Percentiles rank a stretch among this genome's conserved stretches.
These are phyloP conservation scores for Blastobotrys illinoisensis DNA, from an alignment of 1,139 yeast species.

Conservation along the genomic window DNA sequence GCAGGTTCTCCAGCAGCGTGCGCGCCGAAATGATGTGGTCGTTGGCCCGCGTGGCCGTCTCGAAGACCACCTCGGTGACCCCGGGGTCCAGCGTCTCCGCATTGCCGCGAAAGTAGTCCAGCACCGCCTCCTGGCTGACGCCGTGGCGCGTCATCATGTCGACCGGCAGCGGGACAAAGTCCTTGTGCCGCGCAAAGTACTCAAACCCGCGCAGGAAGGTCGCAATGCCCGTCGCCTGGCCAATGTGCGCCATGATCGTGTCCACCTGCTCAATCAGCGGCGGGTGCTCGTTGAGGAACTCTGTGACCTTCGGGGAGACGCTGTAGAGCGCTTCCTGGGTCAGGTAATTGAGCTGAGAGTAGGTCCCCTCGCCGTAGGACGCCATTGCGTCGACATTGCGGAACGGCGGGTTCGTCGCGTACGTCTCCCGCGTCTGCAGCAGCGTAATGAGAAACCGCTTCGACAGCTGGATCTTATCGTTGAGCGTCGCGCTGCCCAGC, in stretches of 20 bases:
- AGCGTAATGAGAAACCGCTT: slow-evolving; percentile 54
- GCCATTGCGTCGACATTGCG: slow-evolving; percentile 54
- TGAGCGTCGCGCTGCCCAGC: slow-evolving; percentile 30
- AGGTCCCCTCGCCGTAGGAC: slow-evolving; percentile 75
- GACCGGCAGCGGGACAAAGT: slow-evolving; percentile 51
- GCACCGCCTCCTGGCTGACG: slow-evolving; percentile 59
- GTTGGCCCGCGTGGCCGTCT: slow-evolving; percentile 69
- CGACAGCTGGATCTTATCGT: slow-evolving; percentile 42
- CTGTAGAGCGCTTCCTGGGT: slow-evolving; percentile 59
- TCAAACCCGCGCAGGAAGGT: slow-evolving; percentile 57
- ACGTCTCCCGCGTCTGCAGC: slow-evolving; percentile 53
- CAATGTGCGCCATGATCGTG: slow-evolving; percentile 74
- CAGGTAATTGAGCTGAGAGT: slow-evolving; percentile 67
- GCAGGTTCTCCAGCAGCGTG: slow-evolving; percentile 42
- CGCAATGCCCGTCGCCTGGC: slow-evolving; percentile 74
- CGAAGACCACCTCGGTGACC: slow-evolving; percentile 58
- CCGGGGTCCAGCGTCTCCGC: slow-evolving; percentile 29
- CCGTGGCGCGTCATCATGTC: slow-evolving; percentile 51
- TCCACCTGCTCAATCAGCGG: slow-evolving; percentile 37
- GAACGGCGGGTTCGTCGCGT: slow-evolving; percentile 44
- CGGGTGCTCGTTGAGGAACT: slow-evolving; percentile 44
- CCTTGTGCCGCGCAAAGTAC: slow-evolving; percentile 50
- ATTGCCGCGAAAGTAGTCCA: slow-evolving; percentile 11
- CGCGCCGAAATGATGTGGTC: slow-evolving; percentile 73
- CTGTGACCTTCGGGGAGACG: slow-evolving; percentile 53